A percentile compares a stretch with the other conserved stretches of the same genome.
Evolutionary conservation across 1,139 yeast species (phyloP).

Genomic region (Wickerhamomyces sp.): DNA sequence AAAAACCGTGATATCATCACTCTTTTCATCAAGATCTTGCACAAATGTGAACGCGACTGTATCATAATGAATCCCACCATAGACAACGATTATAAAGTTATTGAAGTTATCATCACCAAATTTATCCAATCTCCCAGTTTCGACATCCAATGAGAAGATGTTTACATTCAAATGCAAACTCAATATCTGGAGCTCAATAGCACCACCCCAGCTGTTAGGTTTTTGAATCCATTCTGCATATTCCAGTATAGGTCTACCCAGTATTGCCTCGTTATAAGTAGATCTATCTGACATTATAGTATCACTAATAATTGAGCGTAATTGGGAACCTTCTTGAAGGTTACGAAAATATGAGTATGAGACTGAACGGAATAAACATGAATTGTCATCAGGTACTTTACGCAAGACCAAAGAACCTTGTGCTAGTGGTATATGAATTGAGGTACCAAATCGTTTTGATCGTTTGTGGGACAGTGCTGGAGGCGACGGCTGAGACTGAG

Average conservation of each 20-base stretch:
- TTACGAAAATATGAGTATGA: slow-evolving; percentile 47
- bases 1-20: slow-evolving; percentile 40
- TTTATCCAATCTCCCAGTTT: slow-evolving; percentile 54
- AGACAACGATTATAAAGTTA: slow-evolving; percentile 51
- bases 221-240: slow-evolving; percentile 61
- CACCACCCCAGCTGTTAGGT: slow-evolving; percentile 81
- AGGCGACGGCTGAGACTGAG: background rate
- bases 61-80: slow-evolving; percentile 78
- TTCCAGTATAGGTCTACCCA: slow-evolving; percentile 47
- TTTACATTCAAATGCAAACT: slow-evolving; percentile 49
- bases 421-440: slow-evolving; percentile 9
- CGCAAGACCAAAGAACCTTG: slow-evolving; percentile 35
- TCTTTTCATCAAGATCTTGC: slow-evolving; percentile 22
- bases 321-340: slow-evolving; percentile 36
- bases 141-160: slow-evolving; percentile 64
- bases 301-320: slow-evolving; percentile 44
- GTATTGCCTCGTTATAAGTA: slow-evolving; percentile 51
- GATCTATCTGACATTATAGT: slow-evolving; percentile 37
- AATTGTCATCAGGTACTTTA: slow-evolving; percentile 73
- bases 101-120: slow-evolving; percentile 42
- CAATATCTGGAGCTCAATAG: slow-evolving; percentile 68
- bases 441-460: slow-evolving; percentile 1
- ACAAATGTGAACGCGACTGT: slow-evolving; percentile 42
- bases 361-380: slow-evolving; percentile 72
- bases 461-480: background rate